These are phyloP conservation scores for Aspergillus fijiensis DNA, from an alignment of 2,329 filamentous ascomycete species.

Conservation along the genomic window DNA sequence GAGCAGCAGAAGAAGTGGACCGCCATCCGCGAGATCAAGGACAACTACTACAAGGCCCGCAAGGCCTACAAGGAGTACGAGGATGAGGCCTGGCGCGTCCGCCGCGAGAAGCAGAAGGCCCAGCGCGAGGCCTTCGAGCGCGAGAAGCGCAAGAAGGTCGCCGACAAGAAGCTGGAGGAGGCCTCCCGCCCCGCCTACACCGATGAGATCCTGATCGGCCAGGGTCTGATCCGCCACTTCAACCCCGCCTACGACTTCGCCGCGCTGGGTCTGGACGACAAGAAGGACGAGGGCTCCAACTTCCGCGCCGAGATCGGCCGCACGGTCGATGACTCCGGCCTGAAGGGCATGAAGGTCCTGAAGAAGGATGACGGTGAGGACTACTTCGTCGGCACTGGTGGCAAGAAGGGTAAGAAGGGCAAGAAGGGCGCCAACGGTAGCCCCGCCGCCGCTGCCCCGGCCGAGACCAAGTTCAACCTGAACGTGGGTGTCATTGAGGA, in stretches of 20 bases:
- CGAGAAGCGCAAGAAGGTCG: constrained; percentile 52
- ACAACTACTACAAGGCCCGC: constrained; percentile 78
- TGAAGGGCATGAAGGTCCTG: constrained; percentile 81
- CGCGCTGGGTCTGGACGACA: constrained; percentile 54
- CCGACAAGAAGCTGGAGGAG: constrained; percentile 55
- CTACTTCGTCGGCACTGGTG: constrained; percentile 71
- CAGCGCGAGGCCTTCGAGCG: constrained; percentile 64
- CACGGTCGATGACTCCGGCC: constrained; percentile 76
- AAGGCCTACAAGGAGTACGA: constrained; percentile 83
- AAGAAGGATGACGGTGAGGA: constrained; percentile 86
- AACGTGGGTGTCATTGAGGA: constrained; percentile 91
- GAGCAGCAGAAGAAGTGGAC: constrained; percentile 85
- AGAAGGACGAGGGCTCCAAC: constrained; percentile 58
- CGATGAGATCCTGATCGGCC: constrained; percentile 86
- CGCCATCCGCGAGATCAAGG: constrained; percentile 82
- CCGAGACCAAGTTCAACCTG: constrained; percentile 70
- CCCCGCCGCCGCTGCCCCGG: constrained; percentile 52
- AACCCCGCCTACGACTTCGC: constrained; percentile 75
- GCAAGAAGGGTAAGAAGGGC: constrained; percentile 86
- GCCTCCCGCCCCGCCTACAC: constrained; percentile 75
- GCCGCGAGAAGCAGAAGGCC: constrained; percentile 73
- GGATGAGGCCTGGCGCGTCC: constrained; percentile 73
- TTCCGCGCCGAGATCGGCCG: constrained; percentile 77
- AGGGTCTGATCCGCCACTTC: constrained; percentile 86
- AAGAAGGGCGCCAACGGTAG: constrained; percentile 63